A percentile compares a stretch with the other conserved stretches of the same genome.
Conservation (phyloP, 306 rosid species). For the Medicago lupulina region DNA sequence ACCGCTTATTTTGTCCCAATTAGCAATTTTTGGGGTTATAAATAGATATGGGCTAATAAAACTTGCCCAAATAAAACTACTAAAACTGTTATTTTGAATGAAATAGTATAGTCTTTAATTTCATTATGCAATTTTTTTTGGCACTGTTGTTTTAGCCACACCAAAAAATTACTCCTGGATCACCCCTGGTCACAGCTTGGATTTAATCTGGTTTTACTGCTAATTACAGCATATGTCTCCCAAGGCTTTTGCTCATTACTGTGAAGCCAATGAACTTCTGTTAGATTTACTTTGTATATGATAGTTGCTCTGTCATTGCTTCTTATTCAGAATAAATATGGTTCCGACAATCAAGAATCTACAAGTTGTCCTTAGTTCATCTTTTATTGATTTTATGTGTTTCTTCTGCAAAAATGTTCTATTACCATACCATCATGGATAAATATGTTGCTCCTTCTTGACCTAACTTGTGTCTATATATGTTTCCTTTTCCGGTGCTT, state of each 20-base stretch:
- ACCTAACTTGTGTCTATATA: slow-evolving; percentile 9
- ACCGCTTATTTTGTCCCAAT: no score
- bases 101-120: no score
- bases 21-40: no score
- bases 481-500: slow-evolving; percentile 7
- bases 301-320: slow-evolving; percentile 34
- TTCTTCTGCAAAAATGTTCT: not conserved
- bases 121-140: no score
- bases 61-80: no score
- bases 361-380: slow-evolving; percentile 52
- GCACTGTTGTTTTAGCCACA: no score
- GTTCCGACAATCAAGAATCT: slow-evolving; percentile 61
- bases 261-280: slow-evolving; percentile 84
- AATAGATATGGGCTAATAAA: no score
- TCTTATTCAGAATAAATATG: slow-evolving; percentile 83
- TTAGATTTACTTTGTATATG: slow-evolving; percentile 50
- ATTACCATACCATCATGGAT: not conserved
- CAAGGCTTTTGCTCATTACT: slow-evolving; percentile 78
- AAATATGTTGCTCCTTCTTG: not conserved
- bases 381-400: slow-evolving; percentile 20
- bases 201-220: no score
- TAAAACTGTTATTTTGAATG: no score
- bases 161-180: no score
- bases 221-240: slow-evolving; percentile 49
- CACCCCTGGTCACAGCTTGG: no score